Conservation (phyloP, 73 alveolate genomes). For the Tetrahymena thermophila region DNA sequence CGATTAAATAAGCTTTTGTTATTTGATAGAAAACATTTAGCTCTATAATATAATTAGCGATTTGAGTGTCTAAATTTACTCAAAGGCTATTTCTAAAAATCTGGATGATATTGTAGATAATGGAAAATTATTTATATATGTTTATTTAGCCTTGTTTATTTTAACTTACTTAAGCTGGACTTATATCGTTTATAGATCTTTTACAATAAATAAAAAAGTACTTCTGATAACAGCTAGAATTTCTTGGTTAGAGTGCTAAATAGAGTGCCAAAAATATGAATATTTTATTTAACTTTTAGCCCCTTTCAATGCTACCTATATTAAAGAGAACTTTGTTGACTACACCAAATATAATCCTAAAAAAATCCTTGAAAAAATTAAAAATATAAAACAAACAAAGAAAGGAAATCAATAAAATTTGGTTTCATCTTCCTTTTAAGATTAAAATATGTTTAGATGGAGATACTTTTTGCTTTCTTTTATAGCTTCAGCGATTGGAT, state of each 20-base stretch:
- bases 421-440: neutral
- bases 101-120: neutral
- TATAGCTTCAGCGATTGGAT: neutral
- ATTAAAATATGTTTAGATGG: neutral
- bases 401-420: neutral
- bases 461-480: neutral
- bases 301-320: neutral
- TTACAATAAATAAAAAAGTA: neutral
- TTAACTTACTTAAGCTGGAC: neutral
- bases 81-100: neutral
- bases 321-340: neutral
- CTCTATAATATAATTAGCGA: too few relatives aligned
- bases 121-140: neutral
- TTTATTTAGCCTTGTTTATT: neutral
- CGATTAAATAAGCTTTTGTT: too few relatives aligned
- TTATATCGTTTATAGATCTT: neutral
- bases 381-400: neutral
- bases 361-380: neutral
- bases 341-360: neutral
- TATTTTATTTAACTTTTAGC: neutral
- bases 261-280: neutral
- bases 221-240: neutral
- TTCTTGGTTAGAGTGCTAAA: neutral
- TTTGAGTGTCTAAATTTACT: too few relatives aligned
- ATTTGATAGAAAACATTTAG: too few relatives aligned